Percentiles rank a stretch among this genome's conserved stretches.
Evolutionary conservation across 164 flowering plant genomes (phyloP).

Genomic region (Macadamia tetraphylla): DNA sequence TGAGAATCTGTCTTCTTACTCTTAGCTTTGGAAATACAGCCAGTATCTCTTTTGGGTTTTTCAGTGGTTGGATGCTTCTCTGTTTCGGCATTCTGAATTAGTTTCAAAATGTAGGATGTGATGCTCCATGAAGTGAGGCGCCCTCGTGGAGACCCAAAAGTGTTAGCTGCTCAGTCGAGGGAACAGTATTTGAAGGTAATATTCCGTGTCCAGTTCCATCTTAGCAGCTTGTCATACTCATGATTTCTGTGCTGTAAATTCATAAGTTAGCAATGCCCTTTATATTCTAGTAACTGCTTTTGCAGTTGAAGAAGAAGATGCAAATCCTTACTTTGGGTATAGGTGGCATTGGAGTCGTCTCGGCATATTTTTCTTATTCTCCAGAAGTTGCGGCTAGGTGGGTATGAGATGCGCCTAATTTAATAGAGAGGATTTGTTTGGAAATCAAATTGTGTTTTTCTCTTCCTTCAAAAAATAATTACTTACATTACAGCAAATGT

Average conservation of each 20-base stretch:
- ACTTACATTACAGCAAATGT: too few relatives aligned
- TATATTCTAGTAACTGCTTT: constrained; percentile 2
- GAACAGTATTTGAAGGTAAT: constrained; percentile 73
- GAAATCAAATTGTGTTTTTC: neutral
- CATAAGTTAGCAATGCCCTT: neutral
- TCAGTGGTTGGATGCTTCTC: neutral
- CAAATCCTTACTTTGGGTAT: constrained; percentile 71
- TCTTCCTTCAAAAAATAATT: neutral
- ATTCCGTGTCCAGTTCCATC: neutral
- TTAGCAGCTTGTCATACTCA: neutral
- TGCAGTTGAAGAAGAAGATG: constrained; percentile 75
- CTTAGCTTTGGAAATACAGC: too few relatives aligned
- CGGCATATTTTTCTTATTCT: constrained; percentile 78
- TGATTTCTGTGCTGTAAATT: neutral
- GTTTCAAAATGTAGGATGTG: constrained; percentile 50
- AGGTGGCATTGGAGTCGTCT: constrained; percentile 72
- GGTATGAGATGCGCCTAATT: neutral
- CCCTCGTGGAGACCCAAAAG: constrained; percentile 60
- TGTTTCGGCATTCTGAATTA: constrained; percentile 7
- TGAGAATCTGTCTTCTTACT: too few relatives aligned
- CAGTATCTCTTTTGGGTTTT: neutral
- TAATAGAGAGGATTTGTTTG: neutral
- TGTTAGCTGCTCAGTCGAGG: constrained; percentile 78
- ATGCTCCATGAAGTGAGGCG: constrained; percentile 58
- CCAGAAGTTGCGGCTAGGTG: constrained; percentile 93